Base-by-base conservation (phyloP, 1,284 basidiomycete genomes). In the Prillingera fragicola region DNA sequence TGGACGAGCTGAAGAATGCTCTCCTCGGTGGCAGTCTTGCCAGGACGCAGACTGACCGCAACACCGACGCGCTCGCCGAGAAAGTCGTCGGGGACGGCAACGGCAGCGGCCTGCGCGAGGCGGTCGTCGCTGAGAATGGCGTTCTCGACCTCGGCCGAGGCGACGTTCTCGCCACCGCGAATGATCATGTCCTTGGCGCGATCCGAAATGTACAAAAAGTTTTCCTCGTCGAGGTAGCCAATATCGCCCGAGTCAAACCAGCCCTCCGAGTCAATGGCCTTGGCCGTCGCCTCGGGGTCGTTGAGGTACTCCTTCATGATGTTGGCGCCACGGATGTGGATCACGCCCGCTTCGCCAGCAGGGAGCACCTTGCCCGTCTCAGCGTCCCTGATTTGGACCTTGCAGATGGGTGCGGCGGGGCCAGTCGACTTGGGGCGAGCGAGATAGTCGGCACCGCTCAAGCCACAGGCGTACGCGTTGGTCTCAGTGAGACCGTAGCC, bases 241-340 rank as follows among this genome's bases (percentile, higher is more conserved):
- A 61, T 41, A 56, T 69, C 66, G 15, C 66, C 66, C 4, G 66
- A 62, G 53, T 69, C 59, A n/a, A 65, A 44, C 66, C 66, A 69
- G 14, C 65, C 65, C 14, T 67, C 60, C 6, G 26, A 14, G 38
- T 63, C 60, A 5, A 47, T 19, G 8, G 41, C 38, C 25, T 32
- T 43, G 19, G 32, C 31, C 14, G 45, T 52, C 17, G 50, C 50
- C 19, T 37, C 39, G 0, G 34, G 35, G 28, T 52, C 48, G 38
- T 52, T 41, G n/a, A 44, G 49, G 40, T 69, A 69, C 25, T 55
- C 59, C 47, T 66, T 67, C 64, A 66, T 65, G 24, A 69, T 52
- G 47, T 66, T 61, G 5, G 60, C 62, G 13, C 67, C 67, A n/a
- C 57, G 50, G 10, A 65, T 58, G 12, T 62, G 45, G 13, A 69